Evolutionary conservation across 1,284 basidiomycete species (phyloP), one percentile per base, ranked within the genome.

Genomic region (Sphagnurus paluster): DNA sequence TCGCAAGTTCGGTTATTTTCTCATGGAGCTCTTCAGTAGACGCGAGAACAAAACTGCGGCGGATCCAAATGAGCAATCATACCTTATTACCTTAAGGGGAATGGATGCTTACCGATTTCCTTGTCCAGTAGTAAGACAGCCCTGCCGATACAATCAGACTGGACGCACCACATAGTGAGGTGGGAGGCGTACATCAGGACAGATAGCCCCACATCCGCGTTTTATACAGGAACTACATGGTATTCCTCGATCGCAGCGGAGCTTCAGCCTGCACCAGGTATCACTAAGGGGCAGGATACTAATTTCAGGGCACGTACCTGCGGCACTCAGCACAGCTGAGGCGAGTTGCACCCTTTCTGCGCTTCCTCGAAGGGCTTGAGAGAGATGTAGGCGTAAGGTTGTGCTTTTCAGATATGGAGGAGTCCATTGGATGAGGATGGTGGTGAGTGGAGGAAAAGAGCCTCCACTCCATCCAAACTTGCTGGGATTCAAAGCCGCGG

Each of bases 21-120:
- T 89, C 86, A 60, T 90, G 88, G 0, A 90, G 71, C 56, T 90
- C 87, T 62, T 87, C 83, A 0, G 87, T 90, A 0, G 86, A 87
- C 0, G 88, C 87, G 32, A 90, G 76, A 1, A 89, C 86, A 57
- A 89, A 89, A n/a, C 86, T 86, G 54, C 28, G 23, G 28, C 10
- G 9, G 14, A n/a, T 29, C 3, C 16, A n/a, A 19, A 40, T 48
- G 5, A 56, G 14, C 4, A n/a, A 6, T 39, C 2, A 13, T 47
- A 48, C 53, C 45, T 41, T 43, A 39, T 46, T 28, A 19, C 19
- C 8, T 41, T 28, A 33, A 52, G 48, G 13, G 43, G 32, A 41
- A 14, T 20, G 23, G 37, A 36, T 33, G 39, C 36, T 38, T 56
- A 87, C 86, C 87, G 79, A 72, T 89, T 89, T 21, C 87, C 87